phyloP scores from a whole-genome alignment of 495 filamentous ascomycete genomes.

The Hyaloscypha variabilis region DNA sequence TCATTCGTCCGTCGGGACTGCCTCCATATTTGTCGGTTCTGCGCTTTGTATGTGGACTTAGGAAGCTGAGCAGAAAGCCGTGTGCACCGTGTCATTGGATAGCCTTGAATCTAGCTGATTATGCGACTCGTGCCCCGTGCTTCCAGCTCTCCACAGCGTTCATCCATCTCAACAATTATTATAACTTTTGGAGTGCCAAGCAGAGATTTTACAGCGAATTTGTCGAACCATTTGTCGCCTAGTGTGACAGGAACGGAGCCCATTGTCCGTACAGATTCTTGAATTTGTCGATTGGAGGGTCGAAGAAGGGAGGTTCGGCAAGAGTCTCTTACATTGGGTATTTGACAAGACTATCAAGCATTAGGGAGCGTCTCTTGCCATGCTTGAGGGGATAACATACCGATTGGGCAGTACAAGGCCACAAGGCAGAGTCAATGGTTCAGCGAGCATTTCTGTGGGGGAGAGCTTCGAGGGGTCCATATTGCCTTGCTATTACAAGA shows the following conservation, averaged over 20 bases:
- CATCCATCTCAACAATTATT: conserved; percentile 49
- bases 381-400: neutral
- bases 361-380: neutral
- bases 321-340: conserved; percentile 37
- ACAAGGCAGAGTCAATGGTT: conserved; percentile 21
- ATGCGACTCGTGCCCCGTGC: conserved; percentile 47
- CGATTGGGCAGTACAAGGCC: conserved; percentile 20
- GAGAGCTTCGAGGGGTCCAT: conserved; percentile 8
- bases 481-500: neutral
- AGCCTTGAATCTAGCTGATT: conserved; percentile 55
- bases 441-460: conserved; percentile 7
- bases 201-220: conserved; percentile 33
- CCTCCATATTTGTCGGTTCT: conserved; percentile 63
- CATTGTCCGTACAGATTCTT: conserved; percentile 32
- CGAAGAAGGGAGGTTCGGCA: conserved; percentile 32
- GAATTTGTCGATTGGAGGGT: conserved; percentile 33
- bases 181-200: conserved; percentile 50
- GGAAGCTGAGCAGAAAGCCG: conserved; percentile 64
- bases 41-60: conserved; percentile 59
- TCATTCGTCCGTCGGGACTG: conserved; percentile 57
- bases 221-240: conserved; percentile 42
- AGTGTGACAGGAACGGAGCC: conserved; percentile 42
- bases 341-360: conserved; percentile 9
- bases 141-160: conserved; percentile 49
- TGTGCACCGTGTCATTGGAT: conserved; percentile 62